Evolutionary conservation across 1,284 basidiomycete species (phyloP), one percentile per base, ranked within the genome.

Genomic region (Marasmius fiardii): DNA sequence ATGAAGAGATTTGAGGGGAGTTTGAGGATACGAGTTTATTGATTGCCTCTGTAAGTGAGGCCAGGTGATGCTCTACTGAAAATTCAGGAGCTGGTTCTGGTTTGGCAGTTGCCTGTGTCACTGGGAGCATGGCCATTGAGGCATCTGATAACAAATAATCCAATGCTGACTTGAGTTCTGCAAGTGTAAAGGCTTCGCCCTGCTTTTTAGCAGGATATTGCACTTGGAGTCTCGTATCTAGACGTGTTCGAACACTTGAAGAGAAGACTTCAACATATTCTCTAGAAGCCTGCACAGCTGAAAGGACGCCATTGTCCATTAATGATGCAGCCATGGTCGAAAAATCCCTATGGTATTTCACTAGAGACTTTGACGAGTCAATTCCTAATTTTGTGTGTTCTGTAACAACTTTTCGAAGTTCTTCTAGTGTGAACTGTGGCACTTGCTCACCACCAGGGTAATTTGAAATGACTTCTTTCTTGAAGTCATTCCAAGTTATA

Each of bases 401-500:
- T 23, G 34, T 20, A 37, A 52, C n/a, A 20, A 52, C 51, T 37
- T 52, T 52, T 12, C 26, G 21, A 5, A 52, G 14, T n/a, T 39
- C 35, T 21, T 52, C 51, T 5, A 43, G 12, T 6, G 34, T 52
- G 1, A 24, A 3, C 1, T 23, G 8, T 7, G 51, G 7, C 4
- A 4, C 5, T 12, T 21, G 7, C 20, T n/a, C 1, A 2, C 31
- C 50, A 23, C 16, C 50, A 2, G 50, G 50, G n/a, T 51, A 51
- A 31, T 51, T 39, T 2, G 8, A 8, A 12, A 51, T 2, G 16
- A 51, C 50, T n/a, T 51, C 50, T 2, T 3, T 51, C 23, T 51
- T 51, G 50, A 51, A 51, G 31, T 51, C 34, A n/a, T 4, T 24
- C 50, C 50, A 51, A 2, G 50, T 37, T 37, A 21, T 51, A 6